phyloP scores from a whole-genome alignment of 1,284 basidiomycete genomes.

The Trametes sp. region DNA sequence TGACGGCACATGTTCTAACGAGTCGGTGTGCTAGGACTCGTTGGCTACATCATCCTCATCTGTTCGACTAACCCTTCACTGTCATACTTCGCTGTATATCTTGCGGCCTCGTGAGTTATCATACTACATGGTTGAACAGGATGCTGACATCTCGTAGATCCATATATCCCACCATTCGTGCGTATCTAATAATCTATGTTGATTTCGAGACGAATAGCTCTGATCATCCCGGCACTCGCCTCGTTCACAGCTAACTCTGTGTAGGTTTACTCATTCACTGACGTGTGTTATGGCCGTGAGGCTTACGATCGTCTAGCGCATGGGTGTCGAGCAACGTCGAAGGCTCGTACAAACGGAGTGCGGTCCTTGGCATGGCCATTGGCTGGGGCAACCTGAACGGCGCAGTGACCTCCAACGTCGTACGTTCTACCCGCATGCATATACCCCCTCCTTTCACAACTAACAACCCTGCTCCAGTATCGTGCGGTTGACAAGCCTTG shows the following conservation, averaged over 20 bases:
- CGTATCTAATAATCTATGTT: conserved; percentile 29
- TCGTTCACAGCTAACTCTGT: conserved; percentile 52
- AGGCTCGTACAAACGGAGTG: conserved; percentile 77
- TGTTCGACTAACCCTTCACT: conserved; percentile 52
- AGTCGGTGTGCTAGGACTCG: conserved; percentile 40
- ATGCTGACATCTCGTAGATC: conserved; percentile 40
- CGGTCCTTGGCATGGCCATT: conserved; percentile 74
- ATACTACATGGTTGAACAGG: background rate
- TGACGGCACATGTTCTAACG: background rate
- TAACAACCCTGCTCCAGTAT: conserved; percentile 51
- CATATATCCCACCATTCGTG: conserved; percentile 57
- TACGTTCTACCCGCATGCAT: conserved; percentile 44
- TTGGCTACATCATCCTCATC: conserved; percentile 62
- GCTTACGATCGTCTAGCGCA: conserved; percentile 42
- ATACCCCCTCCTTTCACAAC: background rate
- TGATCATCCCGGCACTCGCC: background rate
- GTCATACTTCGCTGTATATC: conserved; percentile 54
- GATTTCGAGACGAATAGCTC: background rate
- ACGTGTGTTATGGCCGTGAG: background rate
- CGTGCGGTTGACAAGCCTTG: conserved; percentile 71
- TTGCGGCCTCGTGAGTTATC: conserved; percentile 54
- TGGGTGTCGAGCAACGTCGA: conserved; percentile 62
- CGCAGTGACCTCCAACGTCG: conserved; percentile 74
- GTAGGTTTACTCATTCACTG: conserved; percentile 38
- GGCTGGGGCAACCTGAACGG: conserved; percentile 76